A percentile compares a stretch with the other conserved stretches of the same genome.
phyloP scores from a whole-genome alignment of 23 red algal genomes.

The Pyropia haitanensis region DNA sequence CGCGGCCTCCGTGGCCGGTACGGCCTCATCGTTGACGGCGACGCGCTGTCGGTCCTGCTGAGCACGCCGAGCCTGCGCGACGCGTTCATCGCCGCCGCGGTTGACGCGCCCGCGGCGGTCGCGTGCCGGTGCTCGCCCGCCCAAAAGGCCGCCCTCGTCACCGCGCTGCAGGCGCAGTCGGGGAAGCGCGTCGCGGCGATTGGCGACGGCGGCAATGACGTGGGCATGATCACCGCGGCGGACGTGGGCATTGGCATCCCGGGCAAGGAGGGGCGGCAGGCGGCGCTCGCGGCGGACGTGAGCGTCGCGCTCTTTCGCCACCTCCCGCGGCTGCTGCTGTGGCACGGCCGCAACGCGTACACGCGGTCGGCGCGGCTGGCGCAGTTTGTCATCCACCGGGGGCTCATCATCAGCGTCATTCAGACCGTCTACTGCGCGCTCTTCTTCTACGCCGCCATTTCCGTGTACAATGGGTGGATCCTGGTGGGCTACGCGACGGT shows the following conservation, averaged over 20 bases:
- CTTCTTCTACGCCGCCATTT: conserved; percentile 93
- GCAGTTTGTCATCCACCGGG: conserved; percentile 95
- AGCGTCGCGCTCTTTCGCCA: conserved; percentile 79
- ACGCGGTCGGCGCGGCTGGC: conserved; percentile 81
- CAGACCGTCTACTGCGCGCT: conserved; percentile 83
- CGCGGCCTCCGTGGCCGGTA: conserved; percentile 48
- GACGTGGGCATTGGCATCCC: conserved; percentile 98
- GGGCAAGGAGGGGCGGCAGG: conserved; percentile 94
- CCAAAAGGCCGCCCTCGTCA: conserved; percentile 76
- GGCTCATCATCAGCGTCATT: conserved; percentile 93
- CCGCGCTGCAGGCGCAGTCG: conserved; percentile 45
- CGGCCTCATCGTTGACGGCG: conserved; percentile 80
- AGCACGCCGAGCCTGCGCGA: conserved; percentile 41
- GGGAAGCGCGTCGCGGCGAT: conserved; percentile 79
- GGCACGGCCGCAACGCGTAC: conserved; percentile 96
- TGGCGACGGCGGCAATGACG: conserved; percentile 98
- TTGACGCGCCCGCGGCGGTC: conserved; percentile 70
- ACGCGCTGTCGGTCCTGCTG: conserved; percentile 65
- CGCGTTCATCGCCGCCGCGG: conserved; percentile 74
- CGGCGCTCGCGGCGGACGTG: conserved; percentile 83
- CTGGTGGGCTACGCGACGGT: conserved; percentile 92
- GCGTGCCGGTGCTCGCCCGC: conserved; percentile 90
- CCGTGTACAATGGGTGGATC: conserved; percentile 87
- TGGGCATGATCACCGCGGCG: conserved; percentile 87
- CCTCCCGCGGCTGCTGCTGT: conserved; percentile 74